Base-by-base conservation (phyloP, 1,284 basidiomycete genomes). In the Cryptococcus sp. region DNA sequence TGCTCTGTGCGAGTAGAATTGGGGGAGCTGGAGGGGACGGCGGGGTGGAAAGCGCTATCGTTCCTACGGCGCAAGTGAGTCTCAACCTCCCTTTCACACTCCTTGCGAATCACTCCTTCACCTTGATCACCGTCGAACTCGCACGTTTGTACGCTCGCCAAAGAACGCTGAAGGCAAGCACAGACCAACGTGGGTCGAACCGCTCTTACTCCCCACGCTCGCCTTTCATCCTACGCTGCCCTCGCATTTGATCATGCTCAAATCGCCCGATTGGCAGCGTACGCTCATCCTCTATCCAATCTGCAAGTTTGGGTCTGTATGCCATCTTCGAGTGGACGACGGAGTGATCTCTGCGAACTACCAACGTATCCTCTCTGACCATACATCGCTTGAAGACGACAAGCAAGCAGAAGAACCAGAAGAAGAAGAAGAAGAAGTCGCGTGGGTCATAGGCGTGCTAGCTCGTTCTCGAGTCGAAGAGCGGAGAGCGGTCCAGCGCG, bases 11-110 rank as follows among this genome's bases (percentile, higher is more conserved):
- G 8, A 4, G 42, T 54, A 2, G 43, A 50, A 17, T 51, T 46
- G 48, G 46, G 52, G 15, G 41, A 27, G n/a, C 20, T 47, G 23
- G 25, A 17, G 3, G 30, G 35, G 6, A 17, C 25, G 7, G 27
- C 55, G 17, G 46, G 35, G 3, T 64, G 60, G 57, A 64, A 64
- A 50, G 53, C 50, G 20, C 35, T 67, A 15, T 63, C 67, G 6
- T 61, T 57, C 13, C 55, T 65, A 17, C 58, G 63, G 11, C 54
- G 54, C 53, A 67, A 65, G 67, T 69, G 50, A 50, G 66, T 61
- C 35, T 25, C 25, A 3, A 42, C 46, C 47, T 15, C 27, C 22
- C 35, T n/a, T 43, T 23, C 35, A 10, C 25, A 7, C 38, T 17
- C 38, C 38, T 43, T 42, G 5, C 19, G 17, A 16, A 7, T 42